Percentiles rank a stretch among this genome's conserved stretches.
Conservation (phyloP, 2,329 filamentous ascomycete genomes). For the Xylariaceae sp. region DNA sequence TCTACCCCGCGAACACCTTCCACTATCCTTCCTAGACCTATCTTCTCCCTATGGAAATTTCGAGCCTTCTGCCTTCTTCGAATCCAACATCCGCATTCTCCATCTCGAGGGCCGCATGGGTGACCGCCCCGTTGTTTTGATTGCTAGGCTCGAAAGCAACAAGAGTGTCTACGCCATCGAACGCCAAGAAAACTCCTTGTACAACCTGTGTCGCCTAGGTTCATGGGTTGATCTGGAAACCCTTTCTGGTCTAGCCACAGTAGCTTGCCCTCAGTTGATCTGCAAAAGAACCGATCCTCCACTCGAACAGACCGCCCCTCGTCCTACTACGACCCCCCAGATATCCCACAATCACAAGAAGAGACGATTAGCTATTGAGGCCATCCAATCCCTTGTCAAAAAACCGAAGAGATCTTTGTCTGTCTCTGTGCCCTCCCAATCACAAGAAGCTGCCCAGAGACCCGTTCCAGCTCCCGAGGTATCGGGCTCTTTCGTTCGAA, state of each 20-base stretch:
- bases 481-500: too few species aligned
- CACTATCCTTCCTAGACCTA: conserved; percentile 60
- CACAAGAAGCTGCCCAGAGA: too few species aligned
- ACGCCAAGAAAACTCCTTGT: conserved; percentile 56
- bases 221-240: conserved; percentile 59
- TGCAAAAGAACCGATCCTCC: conserved; percentile 30
- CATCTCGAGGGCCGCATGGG: conserved; percentile 60
- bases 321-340: conserved; percentile 40
- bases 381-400: conserved; percentile 58
- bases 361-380: conserved; percentile 58
- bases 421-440: conserved; percentile 27
- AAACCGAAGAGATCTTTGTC: conserved; percentile 46
- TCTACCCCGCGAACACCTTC: conserved; percentile 56
- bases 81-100: conserved; percentile 59
- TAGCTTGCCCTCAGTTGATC: conserved; percentile 34
- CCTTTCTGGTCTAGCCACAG: conserved; percentile 49
- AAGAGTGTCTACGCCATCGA: conserved; percentile 61
- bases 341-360: conserved; percentile 49
- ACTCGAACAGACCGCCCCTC: conserved; percentile 13
- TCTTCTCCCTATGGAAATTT: conserved; percentile 47
- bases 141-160: conserved; percentile 56
- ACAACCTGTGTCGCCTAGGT: conserved; percentile 65
- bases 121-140: conserved; percentile 51
- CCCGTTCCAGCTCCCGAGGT: conserved; percentile 7
- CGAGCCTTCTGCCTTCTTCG: conserved; percentile 53